Percentiles rank a stretch among this genome's conserved stretches.
These are phyloP conservation scores for Metschnikowia rubicola DNA, from an alignment of 805 yeast species.

Conservation along the genomic window DNA sequence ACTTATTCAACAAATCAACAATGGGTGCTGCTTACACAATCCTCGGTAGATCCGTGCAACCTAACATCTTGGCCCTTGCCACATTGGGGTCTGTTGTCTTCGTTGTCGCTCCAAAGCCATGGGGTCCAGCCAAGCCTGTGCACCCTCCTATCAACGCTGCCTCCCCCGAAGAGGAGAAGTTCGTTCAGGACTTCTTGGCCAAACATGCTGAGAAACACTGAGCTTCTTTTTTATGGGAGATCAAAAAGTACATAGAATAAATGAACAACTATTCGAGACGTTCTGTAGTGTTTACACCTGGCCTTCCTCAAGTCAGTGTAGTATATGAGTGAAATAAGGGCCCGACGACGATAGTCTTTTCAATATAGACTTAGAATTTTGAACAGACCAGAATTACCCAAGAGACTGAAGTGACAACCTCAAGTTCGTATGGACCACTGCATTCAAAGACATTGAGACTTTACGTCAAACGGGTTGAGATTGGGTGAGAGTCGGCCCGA, in stretches of 20 bases:
- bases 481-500: too few species aligned
- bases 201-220: conserved; percentile 31
- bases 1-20: conserved; percentile 3
- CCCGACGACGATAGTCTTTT: too few species aligned
- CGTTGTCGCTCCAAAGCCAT: conserved; percentile 69
- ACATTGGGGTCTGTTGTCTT: conserved; percentile 70
- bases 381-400: too few species aligned
- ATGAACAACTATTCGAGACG: not conserved
- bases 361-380: too few species aligned
- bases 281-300: too few species aligned
- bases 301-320: too few species aligned
- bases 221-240: not conserved
- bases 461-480: too few species aligned
- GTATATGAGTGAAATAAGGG: too few species aligned
- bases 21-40: conserved; percentile 87
- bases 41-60: conserved; percentile 78
- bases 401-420: too few species aligned
- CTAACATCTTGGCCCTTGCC: conserved; percentile 80
- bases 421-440: too few species aligned
- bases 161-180: conserved; percentile 86
- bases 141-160: conserved; percentile 71
- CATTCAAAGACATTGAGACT: too few species aligned
- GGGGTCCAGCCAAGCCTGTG: conserved; percentile 57
- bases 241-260: conserved; percentile 7
- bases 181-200: conserved; percentile 66